These are phyloP conservation scores for Ensete ventricosum DNA, from an alignment of 176 grass and related monocot genomes.

Conservation along the genomic window DNA sequence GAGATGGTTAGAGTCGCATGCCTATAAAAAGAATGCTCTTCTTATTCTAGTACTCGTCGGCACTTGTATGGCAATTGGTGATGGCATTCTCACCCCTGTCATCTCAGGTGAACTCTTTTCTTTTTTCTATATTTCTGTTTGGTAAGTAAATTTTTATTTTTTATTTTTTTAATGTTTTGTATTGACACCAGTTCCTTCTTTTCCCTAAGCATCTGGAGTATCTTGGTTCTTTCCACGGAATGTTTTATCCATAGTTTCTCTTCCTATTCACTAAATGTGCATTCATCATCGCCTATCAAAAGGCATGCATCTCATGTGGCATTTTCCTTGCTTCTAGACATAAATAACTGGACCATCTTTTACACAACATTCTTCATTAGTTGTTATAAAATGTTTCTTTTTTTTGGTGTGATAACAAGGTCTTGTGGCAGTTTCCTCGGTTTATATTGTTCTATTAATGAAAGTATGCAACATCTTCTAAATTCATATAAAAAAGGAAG, in stretches of 20 bases:
- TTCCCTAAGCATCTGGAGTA: background rate
- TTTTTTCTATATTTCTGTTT: background rate
- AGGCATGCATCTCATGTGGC: background rate
- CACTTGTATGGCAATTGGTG: slow-evolving; percentile 98
- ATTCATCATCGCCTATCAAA: background rate
- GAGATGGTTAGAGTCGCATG: slow-evolving; percentile 66
- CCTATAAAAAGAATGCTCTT: slow-evolving; percentile 78
- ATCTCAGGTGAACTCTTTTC: slow-evolving; percentile 67
- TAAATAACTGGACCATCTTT: background rate
- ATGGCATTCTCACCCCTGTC: slow-evolving; percentile 97
- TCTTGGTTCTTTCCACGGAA: background rate
- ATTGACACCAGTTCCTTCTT: background rate
- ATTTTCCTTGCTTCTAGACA: background rate
- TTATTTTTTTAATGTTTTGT: background rate
- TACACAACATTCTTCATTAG: background rate
- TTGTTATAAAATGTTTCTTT: background rate
- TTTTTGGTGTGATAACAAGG: background rate
- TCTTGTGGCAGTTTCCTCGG: too few species aligned
- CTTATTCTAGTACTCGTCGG: slow-evolving; percentile 91
- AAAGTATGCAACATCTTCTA: background rate
- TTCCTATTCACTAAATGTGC: background rate
- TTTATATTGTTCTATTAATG: background rate
- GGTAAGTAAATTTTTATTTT: background rate
- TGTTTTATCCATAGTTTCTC: background rate
- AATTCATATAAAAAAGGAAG: too few species aligned